Base-by-base conservation (phyloP, 1,139 yeast species). In the Saccharomyces pastorianus region DNA sequence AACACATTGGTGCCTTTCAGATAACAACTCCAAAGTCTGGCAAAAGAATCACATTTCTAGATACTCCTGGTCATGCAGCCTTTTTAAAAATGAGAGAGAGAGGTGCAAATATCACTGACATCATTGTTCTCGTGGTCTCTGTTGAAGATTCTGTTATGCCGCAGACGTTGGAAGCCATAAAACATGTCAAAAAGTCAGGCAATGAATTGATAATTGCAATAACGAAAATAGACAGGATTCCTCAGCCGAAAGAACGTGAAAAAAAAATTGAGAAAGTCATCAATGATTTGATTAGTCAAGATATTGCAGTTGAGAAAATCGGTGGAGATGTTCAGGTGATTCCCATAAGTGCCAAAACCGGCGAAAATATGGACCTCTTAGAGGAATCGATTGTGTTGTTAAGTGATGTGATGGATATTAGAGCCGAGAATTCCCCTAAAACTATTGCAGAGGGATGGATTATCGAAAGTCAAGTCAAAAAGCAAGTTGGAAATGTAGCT, bases 71-170 rank as follows among this genome's bases (percentile, higher is more conserved):
- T 0, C 99, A 93, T 71, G 95, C 97, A 13, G 99, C 98, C 0
- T 93, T 93, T 66, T 76, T 93, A 61, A 90, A 90, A 64, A 91
- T 93, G 96, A 81, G 99, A 61, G 95, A 91, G 72, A 79, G 99
- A 62, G 99, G 99, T 48, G 98, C 99, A 0, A 84, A 83, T 62
- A 82, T 91, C 50, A 93, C 99, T 0, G 99, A 93, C 74, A 85
- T 93, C 55, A 89, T 93, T 44, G 81, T 93, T 51, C 76, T 93
- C 56, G 98, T 93, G 7, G 96, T 93, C 13, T 97, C 99, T 0
- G 96, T 96, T 1, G 98, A 93, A 70, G 99, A 93, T 71, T 88
- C 96, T 0, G 95, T 95, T 26, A 93, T 87, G 95, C 98, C 99
- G 0, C 99, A 93, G 67, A 95, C 99, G 0, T 78, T 84, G 48